phyloP scores from a whole-genome alignment of 2,329 filamentous ascomycete genomes.

The Talaromyces sp. region DNA sequence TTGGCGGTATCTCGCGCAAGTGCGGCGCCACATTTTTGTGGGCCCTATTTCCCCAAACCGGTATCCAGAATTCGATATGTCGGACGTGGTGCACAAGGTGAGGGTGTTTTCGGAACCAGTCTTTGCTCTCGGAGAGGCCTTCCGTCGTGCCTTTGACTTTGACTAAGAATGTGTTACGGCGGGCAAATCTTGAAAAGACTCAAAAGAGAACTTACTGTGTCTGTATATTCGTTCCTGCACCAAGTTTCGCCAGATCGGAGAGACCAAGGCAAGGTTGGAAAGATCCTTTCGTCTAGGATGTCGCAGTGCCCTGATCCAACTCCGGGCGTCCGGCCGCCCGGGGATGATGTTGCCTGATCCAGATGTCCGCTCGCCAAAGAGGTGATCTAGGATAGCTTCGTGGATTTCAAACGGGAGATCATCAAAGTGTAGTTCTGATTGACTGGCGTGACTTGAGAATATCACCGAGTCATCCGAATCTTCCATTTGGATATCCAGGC shows the following conservation, averaged over 20 bases:
- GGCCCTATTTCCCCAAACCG: conserved; percentile 60
- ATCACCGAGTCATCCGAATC: conserved; percentile 23
- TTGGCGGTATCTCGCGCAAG: conserved; percentile 23
- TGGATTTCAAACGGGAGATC: conserved; percentile 67
- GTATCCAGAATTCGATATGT: conserved; percentile 74
- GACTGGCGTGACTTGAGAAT: conserved; percentile 14
- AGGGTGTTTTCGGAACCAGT: conserved; percentile 57
- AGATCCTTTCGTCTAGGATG: conserved; percentile 65
- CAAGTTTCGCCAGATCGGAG: conserved; percentile 59
- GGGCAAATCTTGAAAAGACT: background rate
- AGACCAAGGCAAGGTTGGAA: conserved; percentile 60
- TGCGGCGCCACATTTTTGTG: conserved; percentile 47
- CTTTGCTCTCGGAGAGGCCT: conserved; percentile 57
- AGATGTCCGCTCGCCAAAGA: conserved; percentile 66
- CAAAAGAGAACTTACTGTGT: conserved; percentile 46
- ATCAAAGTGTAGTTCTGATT: conserved; percentile 26
- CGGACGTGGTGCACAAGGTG: conserved; percentile 63
- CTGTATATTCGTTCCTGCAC: conserved; percentile 71
- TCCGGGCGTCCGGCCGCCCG: conserved; percentile 50
- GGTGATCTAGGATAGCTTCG: conserved; percentile 66
- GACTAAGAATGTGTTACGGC: conserved; percentile 37
- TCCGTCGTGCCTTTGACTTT: conserved; percentile 68
- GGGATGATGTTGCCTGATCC: conserved; percentile 56
- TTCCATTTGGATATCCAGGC: conserved; percentile 27
- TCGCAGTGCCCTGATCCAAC: conserved; percentile 62